Base-by-base conservation (phyloP, 192 early-diverging fungal genomes). In the Linnemannia zychae region DNA sequence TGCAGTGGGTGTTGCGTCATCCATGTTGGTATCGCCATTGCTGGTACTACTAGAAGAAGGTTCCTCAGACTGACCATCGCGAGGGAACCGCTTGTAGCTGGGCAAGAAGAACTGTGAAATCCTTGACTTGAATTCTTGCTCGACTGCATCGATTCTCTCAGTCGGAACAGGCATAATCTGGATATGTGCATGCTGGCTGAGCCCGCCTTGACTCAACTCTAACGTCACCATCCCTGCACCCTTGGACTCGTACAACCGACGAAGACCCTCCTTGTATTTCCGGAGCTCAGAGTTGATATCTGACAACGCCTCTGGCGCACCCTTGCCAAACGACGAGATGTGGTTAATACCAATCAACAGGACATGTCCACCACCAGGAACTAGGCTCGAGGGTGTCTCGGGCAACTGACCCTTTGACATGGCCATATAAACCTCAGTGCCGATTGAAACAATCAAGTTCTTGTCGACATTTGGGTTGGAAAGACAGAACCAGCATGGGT, bases 401-500 rank as follows among this genome's bases (percentile, higher is more conserved):
- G 93, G 89, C 33, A 98, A 81, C 33, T 94, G 92, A n/a, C 98
- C 98, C 88, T 98, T 98, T 40, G 98, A 93, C 76, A 97, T 87
- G 17, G 97, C 93, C 44, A 96, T 69, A 76, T 99, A 99, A 11
- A 93, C 88, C 72, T 98, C 95, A 24, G 89, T 87, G 6, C 94
- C 95, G 85, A 98, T 95, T 1, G 94, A 92, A 3, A 94, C 92
- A 81, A 99, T 96, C 74, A 99, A 89, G 67, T 98, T 97, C 87
- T 97, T 96, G 79, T 95, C 96, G 33, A 98, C 88, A 49, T 95
- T 93, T 1, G 98, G 97, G 77, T 97, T 98, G 0, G 96, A 91
- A 65, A 99, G 88, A 83, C 98, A 99, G 87, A 99, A 99, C 98
- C 98, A 99, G 88, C 98, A 99, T 6, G 93, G 89, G 2, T 63